Percentiles rank a stretch among this genome's conserved stretches.
Conservation (phyloP, 2,329 filamentous ascomycete genomes). For the Trichoderma endophyticum region DNA sequence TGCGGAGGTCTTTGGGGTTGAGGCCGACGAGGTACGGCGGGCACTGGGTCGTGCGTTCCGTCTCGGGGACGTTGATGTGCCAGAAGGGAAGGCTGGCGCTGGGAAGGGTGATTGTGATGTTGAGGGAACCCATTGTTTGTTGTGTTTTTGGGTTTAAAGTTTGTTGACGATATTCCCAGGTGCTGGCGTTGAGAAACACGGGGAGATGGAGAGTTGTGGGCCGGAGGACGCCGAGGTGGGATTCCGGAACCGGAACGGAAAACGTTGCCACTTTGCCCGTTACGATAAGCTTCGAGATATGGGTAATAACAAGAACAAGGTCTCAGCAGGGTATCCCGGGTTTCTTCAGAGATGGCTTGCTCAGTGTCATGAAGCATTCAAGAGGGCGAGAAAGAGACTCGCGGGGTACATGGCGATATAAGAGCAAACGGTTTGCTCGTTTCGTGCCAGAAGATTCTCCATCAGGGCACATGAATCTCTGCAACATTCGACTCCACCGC, state of each 20-base stretch:
- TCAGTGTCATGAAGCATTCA: not conserved
- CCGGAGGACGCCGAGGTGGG: not conserved
- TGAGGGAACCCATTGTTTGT: constrained; percentile 36
- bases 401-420: constrained; percentile 9
- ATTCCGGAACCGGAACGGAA: constrained; percentile 1
- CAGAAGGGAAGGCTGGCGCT: constrained; percentile 58
- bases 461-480: not conserved
- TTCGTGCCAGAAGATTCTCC: not conserved
- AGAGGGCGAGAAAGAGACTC: not conserved
- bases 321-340: not conserved
- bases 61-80: constrained; percentile 72
- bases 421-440: not conserved
- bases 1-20: constrained; percentile 63
- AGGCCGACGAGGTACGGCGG: constrained; percentile 66
- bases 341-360: not conserved
- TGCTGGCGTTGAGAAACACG: not conserved
- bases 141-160: too few species aligned
- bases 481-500: constrained; percentile 4
- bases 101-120: constrained; percentile 25
- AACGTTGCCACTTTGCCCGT: constrained; percentile 2
- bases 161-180: not conserved
- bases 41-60: constrained; percentile 62
- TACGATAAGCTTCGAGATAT: not conserved
- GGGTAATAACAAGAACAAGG: not conserved
- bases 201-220: not conserved